phyloP scores from a whole-genome alignment of 106 monocot species.

The Platanthera zijinensis region DNA sequence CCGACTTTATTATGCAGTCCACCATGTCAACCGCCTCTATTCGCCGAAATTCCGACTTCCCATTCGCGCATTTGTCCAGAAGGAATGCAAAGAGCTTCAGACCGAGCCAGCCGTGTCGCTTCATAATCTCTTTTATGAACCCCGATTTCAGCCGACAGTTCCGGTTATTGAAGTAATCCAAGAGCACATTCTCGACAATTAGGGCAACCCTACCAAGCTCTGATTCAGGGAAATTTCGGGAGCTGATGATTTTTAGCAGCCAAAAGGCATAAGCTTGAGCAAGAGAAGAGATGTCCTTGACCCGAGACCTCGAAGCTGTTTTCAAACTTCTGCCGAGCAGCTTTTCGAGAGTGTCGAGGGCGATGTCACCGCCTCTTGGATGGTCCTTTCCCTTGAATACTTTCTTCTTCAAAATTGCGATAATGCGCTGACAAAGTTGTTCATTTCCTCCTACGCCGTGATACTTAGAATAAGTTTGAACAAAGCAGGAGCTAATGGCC shows the following conservation, averaged over 20 bases:
- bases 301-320: slow-evolving; percentile 57
- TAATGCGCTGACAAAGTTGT: slow-evolving; percentile 67
- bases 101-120: slow-evolving; percentile 62
- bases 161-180: slow-evolving; percentile 63
- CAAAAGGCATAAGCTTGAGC: slow-evolving; percentile 72
- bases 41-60: slow-evolving; percentile 70
- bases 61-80: slow-evolving; percentile 46
- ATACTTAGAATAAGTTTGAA: slow-evolving; percentile 62
- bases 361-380: slow-evolving; percentile 53
- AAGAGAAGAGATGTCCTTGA: slow-evolving; percentile 42
- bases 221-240: slow-evolving; percentile 35
- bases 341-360: slow-evolving; percentile 31
- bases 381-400: slow-evolving; percentile 81
- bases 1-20: slow-evolving; percentile 50
- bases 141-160: slow-evolving; percentile 65
- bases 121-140: slow-evolving; percentile 71
- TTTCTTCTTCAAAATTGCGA: slow-evolving; percentile 82
- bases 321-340: slow-evolving; percentile 66
- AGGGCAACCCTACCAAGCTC: slow-evolving; percentile 41
- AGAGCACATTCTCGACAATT: slow-evolving; percentile 28
- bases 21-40: slow-evolving; percentile 59
- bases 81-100: slow-evolving; percentile 53
- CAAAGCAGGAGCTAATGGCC: slow-evolving; percentile 49
- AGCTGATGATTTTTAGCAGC: slow-evolving; percentile 68
- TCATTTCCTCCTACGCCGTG: slow-evolving; percentile 39